A percentile compares a stretch with the other conserved stretches of the same genome.
These are phyloP conservation scores for Malus asiatica DNA, from an alignment of 306 rosid genomes.

Conservation along the genomic window DNA sequence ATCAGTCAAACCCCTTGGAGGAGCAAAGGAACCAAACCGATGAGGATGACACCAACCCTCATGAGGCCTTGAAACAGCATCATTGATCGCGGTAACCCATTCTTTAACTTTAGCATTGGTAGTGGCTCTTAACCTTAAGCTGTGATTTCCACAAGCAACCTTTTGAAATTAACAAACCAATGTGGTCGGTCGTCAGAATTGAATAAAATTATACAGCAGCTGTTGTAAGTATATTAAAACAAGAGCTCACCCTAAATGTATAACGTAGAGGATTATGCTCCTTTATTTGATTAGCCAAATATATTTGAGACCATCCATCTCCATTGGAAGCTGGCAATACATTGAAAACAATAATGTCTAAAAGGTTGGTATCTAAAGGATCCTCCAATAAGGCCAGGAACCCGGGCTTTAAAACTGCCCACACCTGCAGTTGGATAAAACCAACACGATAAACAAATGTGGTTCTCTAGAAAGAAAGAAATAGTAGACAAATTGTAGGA, in stretches of 20 bases:
- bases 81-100: conserved; percentile 37
- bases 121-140: conserved; percentile 33
- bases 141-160: conserved; percentile 33
- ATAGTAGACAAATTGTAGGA: not conserved
- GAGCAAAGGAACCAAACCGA: conserved; percentile 40
- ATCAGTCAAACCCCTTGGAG: conserved; percentile 38
- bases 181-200: not conserved
- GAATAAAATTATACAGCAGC: not conserved
- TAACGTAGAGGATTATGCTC: conserved; percentile 35
- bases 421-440: conserved; percentile 26
- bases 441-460: not conserved
- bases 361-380: conserved; percentile 34
- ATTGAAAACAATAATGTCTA: conserved; percentile 36
- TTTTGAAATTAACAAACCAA: conserved; percentile 6
- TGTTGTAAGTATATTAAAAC: not conserved
- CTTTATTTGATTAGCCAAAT: conserved; percentile 33
- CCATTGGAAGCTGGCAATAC: conserved; percentile 20
- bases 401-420: conserved; percentile 52
- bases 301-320: conserved; percentile 11
- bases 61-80: conserved; percentile 29
- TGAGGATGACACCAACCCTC: conserved; percentile 47
- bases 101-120: conserved; percentile 31
- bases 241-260: conserved; percentile 26
- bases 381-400: conserved; percentile 43
- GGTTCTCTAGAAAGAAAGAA: not conserved